phyloP scores from a whole-genome alignment of 306 rosid genomes.

The Myrica gale region DNA sequence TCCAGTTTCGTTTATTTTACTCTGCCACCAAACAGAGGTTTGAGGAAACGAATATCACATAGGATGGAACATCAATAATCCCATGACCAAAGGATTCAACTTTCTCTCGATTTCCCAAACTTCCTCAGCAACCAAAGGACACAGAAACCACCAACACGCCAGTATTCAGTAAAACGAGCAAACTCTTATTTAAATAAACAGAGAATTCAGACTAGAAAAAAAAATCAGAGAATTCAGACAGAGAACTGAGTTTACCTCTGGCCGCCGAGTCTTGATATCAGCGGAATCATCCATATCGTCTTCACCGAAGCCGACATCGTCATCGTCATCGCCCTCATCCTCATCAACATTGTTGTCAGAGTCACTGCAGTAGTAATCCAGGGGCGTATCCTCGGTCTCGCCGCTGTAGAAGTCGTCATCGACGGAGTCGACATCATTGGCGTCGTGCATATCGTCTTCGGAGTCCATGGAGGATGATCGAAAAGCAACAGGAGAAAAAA shows the following conservation, averaged over 20 bases:
- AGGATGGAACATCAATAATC: background rate
- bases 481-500: background rate
- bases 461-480: conserved; percentile 55
- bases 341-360: conserved; percentile 20
- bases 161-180: background rate
- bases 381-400: conserved; percentile 49
- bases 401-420: conserved; percentile 88
- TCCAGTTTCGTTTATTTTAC: background rate
- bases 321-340: conserved; percentile 34
- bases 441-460: conserved; percentile 88
- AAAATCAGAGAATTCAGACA: background rate
- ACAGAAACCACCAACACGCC: background rate
- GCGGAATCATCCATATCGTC: conserved; percentile 55
- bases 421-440: conserved; percentile 64
- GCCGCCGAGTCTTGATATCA: conserved; percentile 53
- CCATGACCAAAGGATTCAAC: background rate
- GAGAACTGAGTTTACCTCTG: conserved; percentile 52
- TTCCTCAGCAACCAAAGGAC: background rate
- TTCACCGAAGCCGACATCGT: conserved; percentile 23
- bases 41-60: background rate
- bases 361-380: conserved; percentile 55
- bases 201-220: background rate
- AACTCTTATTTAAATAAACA: background rate
- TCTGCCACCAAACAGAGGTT: background rate
- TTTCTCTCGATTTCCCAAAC: background rate